Percentiles rank a stretch among this genome's conserved stretches.
Conservation (phyloP, 192 early-diverging fungal species). For the Coemansia sp. region DNA sequence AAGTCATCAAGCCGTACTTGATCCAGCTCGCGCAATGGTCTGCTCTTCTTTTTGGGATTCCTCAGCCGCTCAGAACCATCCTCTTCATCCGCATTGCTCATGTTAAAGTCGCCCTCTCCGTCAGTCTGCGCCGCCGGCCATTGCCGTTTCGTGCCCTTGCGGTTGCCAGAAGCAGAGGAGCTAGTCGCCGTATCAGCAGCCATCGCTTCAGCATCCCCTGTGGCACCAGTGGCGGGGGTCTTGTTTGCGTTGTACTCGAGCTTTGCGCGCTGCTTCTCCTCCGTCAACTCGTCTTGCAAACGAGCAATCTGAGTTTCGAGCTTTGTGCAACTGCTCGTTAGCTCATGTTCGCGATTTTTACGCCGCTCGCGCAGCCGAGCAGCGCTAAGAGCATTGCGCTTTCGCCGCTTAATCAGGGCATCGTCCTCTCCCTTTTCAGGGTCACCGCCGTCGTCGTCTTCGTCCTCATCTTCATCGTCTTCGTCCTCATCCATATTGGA, state of each 20-base stretch:
- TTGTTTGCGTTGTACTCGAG: conserved; percentile 4
- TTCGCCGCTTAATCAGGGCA: conserved; percentile 43
- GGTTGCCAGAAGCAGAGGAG: background rate
- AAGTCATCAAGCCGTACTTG: conserved; percentile 44
- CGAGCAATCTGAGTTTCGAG: conserved; percentile 41
- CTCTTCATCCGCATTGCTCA: conserved; percentile 11
- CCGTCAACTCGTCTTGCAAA: conserved; percentile 36
- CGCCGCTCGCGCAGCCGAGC: conserved; percentile 54
- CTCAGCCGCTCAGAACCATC: background rate
- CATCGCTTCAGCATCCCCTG: background rate
- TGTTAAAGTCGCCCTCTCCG: conserved; percentile 14
- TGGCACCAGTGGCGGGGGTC: background rate
- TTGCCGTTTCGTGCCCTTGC: conserved; percentile 19
- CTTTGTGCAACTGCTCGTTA: conserved; percentile 29
- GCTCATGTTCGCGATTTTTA: conserved; percentile 45
- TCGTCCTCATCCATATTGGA: background rate
- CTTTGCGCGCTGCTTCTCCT: conserved; percentile 43
- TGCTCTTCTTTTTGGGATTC: conserved; percentile 18
- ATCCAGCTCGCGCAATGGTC: conserved; percentile 48
- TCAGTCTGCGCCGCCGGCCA: conserved; percentile 11
- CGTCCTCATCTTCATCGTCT: conserved; percentile 9
- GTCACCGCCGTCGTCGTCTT: background rate
- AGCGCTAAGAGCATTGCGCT: conserved; percentile 54
- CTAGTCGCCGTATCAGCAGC: background rate
- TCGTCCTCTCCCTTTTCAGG: conserved; percentile 30